Evolutionary conservation across 1,139 yeast species (phyloP).

Genomic region (Yamadazyma dendronema): DNA sequence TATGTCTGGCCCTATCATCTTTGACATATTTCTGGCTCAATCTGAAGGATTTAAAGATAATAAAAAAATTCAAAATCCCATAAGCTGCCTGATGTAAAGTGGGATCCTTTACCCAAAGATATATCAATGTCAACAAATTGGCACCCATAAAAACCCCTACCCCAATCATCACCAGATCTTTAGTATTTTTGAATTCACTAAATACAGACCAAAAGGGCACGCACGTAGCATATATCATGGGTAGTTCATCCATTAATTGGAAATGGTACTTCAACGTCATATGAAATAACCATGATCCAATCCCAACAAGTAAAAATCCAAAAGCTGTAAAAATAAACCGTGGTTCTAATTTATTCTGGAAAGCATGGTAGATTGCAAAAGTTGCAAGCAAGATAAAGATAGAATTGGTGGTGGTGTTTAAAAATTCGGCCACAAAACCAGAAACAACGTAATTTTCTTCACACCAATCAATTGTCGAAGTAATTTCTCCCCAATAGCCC

Average conservation of each 20-base stretch:
- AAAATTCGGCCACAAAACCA: slow-evolving; percentile 82
- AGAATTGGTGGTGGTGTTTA: slow-evolving; percentile 78
- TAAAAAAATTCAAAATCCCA: slow-evolving; percentile 60
- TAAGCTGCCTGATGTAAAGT: slow-evolving; percentile 84
- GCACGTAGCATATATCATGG: slow-evolving; percentile 97
- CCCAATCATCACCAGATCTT: slow-evolving; percentile 48
- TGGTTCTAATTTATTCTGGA: slow-evolving; percentile 58
- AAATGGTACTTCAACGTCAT: slow-evolving; percentile 89
- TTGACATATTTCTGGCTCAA: slow-evolving; percentile 53
- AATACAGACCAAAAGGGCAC: slow-evolving; percentile 91
- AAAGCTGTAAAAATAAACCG: slow-evolving; percentile 69
- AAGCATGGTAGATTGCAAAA: slow-evolving; percentile 64
- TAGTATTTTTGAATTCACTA: slow-evolving; percentile 53
- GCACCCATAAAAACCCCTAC: slow-evolving; percentile 56
- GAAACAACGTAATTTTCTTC: slow-evolving; percentile 91
- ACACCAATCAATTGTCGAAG: slow-evolving; percentile 92
- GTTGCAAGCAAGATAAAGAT: slow-evolving; percentile 65
- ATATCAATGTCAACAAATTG: slow-evolving; percentile 56
- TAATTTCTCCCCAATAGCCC: slow-evolving; percentile 51
- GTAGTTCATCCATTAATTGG: slow-evolving; percentile 91
- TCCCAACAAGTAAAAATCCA: slow-evolving; percentile 85
- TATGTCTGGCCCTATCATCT: slow-evolving; percentile 42
- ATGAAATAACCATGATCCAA: slow-evolving; percentile 94
- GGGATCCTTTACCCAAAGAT: slow-evolving; percentile 69
- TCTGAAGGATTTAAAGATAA: slow-evolving; percentile 54